phyloP scores from a whole-genome alignment of 768 basidiomycete genomes.

The Boletus subparvulus region DNA sequence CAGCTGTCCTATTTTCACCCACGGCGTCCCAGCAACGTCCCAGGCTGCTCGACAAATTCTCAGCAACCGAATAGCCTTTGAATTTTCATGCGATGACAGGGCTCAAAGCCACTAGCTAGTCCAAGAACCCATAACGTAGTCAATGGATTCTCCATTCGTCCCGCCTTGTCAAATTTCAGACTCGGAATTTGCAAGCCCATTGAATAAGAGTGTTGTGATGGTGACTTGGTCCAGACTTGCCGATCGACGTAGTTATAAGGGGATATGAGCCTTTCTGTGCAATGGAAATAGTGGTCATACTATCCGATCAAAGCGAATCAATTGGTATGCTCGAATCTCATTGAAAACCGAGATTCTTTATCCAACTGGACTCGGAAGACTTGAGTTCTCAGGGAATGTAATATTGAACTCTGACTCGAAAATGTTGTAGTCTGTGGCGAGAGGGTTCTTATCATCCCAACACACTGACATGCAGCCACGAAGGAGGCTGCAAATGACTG shows the following conservation, averaged over 20 bases:
- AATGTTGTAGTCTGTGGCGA: background rate
- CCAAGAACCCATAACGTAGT: background rate
- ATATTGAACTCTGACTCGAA: background rate
- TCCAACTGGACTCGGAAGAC: background rate
- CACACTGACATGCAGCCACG: background rate
- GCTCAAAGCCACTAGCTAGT: no score
- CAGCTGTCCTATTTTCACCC: background rate
- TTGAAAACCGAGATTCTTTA: background rate
- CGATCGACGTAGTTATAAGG: conserved; percentile 13
- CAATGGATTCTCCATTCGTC: background rate
- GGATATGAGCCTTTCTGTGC: conserved; percentile 8
- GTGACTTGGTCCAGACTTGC: background rate
- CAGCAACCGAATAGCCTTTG: background rate
- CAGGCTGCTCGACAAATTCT: background rate
- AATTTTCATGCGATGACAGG: background rate
- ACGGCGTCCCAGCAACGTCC: no score
- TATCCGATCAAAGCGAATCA: conserved; percentile 5
- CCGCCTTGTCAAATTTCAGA: background rate
- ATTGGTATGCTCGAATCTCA: background rate
- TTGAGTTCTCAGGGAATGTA: background rate
- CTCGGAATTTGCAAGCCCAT: background rate
- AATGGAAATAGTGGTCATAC: conserved; percentile 12
- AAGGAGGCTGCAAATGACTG: background rate
- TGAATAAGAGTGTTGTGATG: background rate
- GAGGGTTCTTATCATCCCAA: background rate